Conservation (phyloP, 768 basidiomycete species). For the Leccinum truebloodii region DNA sequence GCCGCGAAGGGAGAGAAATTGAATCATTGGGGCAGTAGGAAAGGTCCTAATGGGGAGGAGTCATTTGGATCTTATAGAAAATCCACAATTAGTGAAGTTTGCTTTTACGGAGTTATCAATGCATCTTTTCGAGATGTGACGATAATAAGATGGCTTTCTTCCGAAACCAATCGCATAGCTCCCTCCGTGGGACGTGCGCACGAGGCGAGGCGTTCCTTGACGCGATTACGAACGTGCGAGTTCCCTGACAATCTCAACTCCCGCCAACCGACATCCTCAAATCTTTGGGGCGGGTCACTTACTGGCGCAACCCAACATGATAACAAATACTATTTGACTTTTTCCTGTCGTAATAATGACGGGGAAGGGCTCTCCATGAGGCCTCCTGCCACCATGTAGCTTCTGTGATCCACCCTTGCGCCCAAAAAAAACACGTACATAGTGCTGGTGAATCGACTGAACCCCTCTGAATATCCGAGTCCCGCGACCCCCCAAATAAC, state of each 20-base stretch:
- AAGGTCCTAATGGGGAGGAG: not conserved
- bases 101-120: conserved; percentile 3
- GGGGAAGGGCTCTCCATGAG: not conserved
- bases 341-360: not conserved
- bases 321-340: not conserved
- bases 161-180: conserved; percentile 7
- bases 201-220: conserved; percentile 5
- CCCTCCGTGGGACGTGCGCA: conserved; percentile 5
- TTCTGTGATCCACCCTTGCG: not conserved
- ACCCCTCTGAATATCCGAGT: not conserved
- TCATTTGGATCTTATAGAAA: conserved; percentile 9
- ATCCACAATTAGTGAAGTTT: not conserved
- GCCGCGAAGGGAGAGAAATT: conserved; percentile 13
- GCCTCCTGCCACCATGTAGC: not conserved
- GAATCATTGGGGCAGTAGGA: conserved; percentile 6
- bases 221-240: conserved; percentile 9
- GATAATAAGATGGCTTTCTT: not conserved
- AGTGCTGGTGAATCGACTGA: not conserved
- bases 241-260: not conserved
- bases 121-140: not conserved
- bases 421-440: not conserved
- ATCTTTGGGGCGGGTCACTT: not conserved
- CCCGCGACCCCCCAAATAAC: not conserved
- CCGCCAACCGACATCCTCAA: conserved; percentile 3
- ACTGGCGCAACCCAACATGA: not conserved